Base-by-base conservation (phyloP, 305 asterid genomes). In the Fraxinus dipetala region DNA sequence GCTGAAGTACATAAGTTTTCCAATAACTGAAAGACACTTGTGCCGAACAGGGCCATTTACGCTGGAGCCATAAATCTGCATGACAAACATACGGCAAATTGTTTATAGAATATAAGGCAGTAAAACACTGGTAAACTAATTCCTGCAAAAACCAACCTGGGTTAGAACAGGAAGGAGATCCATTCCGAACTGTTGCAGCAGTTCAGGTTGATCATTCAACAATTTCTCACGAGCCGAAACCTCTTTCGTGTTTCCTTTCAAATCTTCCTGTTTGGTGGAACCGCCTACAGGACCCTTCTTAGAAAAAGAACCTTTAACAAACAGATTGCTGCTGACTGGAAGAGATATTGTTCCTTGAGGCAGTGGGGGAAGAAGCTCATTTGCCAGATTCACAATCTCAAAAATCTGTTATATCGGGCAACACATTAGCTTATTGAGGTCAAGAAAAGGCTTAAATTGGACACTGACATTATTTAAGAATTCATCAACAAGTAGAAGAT, bases 361-460 rank as follows among this genome's bases (percentile, higher is more conserved):
- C 84, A 96, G 93, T 0, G 95, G 88, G 26, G 99, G 99, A 79
- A 96, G 99, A 83, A 96, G 96, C 92, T 96, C 99, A 88, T 96
- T 96, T 83, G 99, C 98, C 84, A 96, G 89, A 92, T 91, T 96
- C 91, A 96, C 97, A 76, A 96, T 95, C 94, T 96, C 99, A 91
- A 95, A 95, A 80, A 93, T 87, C 99, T 96, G 93, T 75, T 8
- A 75, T 61, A 51, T 51, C 22, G 6, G 22, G 8, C 6, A n/a
- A 16, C 22, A 5, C 61, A 51, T 16, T 51, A 51, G 61, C 7
- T 51, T 51, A 51, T 51, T 4, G 22, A 51, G 61, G 7, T 16
- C 61, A 51, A 16, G 63, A 43, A 43, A 13, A 14, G 59, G 20
- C 7, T 48, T 1, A 48, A 14, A 48, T 48, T 48, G 18, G 59